Base-by-base conservation (phyloP, 139 green algal species). In the Micractinium sp. region DNA sequence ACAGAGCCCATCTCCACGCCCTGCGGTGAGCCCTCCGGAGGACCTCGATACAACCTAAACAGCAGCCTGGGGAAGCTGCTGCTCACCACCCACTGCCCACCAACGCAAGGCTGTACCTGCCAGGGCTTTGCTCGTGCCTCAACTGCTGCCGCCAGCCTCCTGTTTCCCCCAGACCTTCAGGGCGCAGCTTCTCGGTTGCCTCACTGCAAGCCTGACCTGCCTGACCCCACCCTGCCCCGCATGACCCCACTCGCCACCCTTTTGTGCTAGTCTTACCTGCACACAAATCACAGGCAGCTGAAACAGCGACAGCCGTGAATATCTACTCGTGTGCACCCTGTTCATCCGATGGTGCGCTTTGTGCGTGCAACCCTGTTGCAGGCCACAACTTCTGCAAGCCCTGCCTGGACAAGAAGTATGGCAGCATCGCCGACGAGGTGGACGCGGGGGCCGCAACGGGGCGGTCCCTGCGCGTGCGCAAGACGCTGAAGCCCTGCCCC, bases 381-480 rank as follows among this genome's bases (percentile, higher is more conserved):
- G 89, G 93, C 85, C 96, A 99, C 93, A 93, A 94, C 88, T 99
- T 98, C 95, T 99, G 97, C 96, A 96, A 95, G 85, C 83, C 91
- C 27, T 99, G 97, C 93, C 91, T 99, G 87, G 93, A 96, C 31
- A 91, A 87, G 71, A 92, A 94, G 60, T 98, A 96, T 89, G 91
- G 75, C 22, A 36, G 86, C 74, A 84, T 91, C 13, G 91, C 79
- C 12, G 87, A 87, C 56, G 85, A 91, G 80, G 31, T 88, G 41
- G 89, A 88, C n/a, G 76, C 85, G 7, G 78, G 77, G 3, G 81
- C 83, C 35, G 63, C 66, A 41, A 74, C 73, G 36, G 91, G 92
- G 25, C 90, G 95, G 15, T 84, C 87, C 20, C 63, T 98, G 61
- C 94, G 96, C 41, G 93, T 95, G 82, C 92, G 96, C 87, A 97